Evolutionary conservation across 176 grass and related monocot species (phyloP).

Genomic region (Rhynchospora pubera): DNA sequence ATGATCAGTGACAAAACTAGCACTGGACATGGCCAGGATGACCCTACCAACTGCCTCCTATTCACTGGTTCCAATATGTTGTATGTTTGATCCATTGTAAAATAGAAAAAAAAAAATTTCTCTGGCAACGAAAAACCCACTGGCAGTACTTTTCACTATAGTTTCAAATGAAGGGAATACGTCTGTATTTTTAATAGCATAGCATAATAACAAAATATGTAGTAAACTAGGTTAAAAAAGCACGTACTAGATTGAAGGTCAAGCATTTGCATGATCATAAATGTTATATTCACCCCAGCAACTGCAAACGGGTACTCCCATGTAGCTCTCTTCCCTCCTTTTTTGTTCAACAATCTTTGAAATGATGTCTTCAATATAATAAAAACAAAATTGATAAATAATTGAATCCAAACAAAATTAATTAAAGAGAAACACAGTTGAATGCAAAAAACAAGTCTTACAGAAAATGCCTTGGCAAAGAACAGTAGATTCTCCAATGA

Average conservation of each 20-base stretch:
- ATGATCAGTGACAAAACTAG: not conserved
- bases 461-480: conserved; percentile 94
- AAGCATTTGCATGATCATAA: conserved; percentile 99
- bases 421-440: not conserved
- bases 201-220: not conserved
- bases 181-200: not conserved
- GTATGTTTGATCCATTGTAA: not conserved
- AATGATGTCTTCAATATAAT: conserved; percentile 53
- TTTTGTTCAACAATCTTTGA: conserved; percentile 78
- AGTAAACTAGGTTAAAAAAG: not conserved
- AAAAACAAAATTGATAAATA: not conserved
- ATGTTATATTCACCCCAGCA: conserved; percentile 91
- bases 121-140: not conserved
- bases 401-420: not conserved
- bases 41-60: not conserved
- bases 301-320: conserved; percentile 98
- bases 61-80: not conserved
- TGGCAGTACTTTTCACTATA: not conserved
- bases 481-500: conserved; percentile 96
- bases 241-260: conserved; percentile 79
- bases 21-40: not conserved
- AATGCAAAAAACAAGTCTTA: conserved; percentile 33
- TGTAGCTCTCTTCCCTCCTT: conserved; percentile 58
- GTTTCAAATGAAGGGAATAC: not conserved
- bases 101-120: not conserved